phyloP scores from a whole-genome alignment of 2,329 filamentous ascomycete genomes.

The Myriosclerotinia scirpicola region DNA sequence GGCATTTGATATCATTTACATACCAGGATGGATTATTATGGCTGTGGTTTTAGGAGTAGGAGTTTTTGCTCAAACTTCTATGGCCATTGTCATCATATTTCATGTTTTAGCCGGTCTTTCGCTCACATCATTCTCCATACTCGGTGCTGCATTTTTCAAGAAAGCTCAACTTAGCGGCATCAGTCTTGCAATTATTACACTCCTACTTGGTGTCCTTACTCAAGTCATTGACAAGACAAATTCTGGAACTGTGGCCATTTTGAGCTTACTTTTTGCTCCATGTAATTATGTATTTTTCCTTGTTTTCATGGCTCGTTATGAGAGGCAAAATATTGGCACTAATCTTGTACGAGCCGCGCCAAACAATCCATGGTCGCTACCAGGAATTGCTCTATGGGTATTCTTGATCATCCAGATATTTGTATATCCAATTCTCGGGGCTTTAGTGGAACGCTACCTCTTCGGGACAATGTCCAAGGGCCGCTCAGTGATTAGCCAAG shows the following conservation, averaged over 20 bases:
- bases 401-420: conserved; percentile 77
- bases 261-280: conserved; percentile 78
- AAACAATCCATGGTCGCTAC: conserved; percentile 63
- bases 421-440: conserved; percentile 72
- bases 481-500: conserved; percentile 51
- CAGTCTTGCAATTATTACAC: conserved; percentile 67
- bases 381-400: conserved; percentile 75
- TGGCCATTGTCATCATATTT: conserved; percentile 68
- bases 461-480: conserved; percentile 72
- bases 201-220: conserved; percentile 77
- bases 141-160: conserved; percentile 81
- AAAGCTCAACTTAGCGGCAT: conserved; percentile 88
- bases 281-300: conserved; percentile 86
- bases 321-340: conserved; percentile 59
- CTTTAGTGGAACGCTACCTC: conserved; percentile 68
- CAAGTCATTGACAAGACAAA: conserved; percentile 66
- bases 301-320: conserved; percentile 73
- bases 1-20: conserved; percentile 76
- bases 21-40: conserved; percentile 80
- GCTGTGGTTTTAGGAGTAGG: conserved; percentile 62
- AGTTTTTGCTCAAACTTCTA: conserved; percentile 64
- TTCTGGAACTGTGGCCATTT: conserved; percentile 62
- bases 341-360: conserved; percentile 65
- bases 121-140: conserved; percentile 75
- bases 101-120: conserved; percentile 76